A percentile compares a stretch with the other conserved stretches of the same genome.
Conservation (phyloP, 192 early-diverging fungal species). For the Backusella luteola region DNA sequence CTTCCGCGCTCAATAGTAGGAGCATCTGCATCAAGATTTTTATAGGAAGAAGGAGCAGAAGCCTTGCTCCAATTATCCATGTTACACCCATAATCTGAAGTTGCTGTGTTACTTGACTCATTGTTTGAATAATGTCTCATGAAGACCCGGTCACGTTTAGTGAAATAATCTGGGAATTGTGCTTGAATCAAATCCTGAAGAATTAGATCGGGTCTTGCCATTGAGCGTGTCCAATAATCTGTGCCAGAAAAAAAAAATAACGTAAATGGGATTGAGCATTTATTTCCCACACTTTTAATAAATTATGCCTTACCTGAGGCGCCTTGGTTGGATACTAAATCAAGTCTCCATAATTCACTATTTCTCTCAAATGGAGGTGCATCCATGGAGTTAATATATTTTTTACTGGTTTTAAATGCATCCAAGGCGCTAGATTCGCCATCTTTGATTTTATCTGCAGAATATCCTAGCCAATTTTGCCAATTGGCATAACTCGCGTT, state of each 20-base stretch:
- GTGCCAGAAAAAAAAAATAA: neutral
- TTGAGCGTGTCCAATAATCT: slow-evolving; percentile 42
- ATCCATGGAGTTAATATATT: slow-evolving; percentile 25
- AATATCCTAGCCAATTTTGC: slow-evolving; percentile 24
- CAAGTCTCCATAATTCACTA: slow-evolving; percentile 28
- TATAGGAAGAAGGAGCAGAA: neutral
- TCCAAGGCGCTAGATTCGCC: slow-evolving; percentile 14
- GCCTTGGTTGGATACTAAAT: slow-evolving; percentile 7
- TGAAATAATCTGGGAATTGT: slow-evolving; percentile 35
- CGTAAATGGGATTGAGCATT: neutral
- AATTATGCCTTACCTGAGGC: slow-evolving; percentile 16
- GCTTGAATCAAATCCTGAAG: slow-evolving; percentile 42
- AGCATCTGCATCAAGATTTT: slow-evolving; percentile 11
- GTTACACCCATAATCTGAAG: slow-evolving; percentile 20
- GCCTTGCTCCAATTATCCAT: neutral
- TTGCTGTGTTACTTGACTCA: neutral
- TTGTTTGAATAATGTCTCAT: slow-evolving; percentile 26
- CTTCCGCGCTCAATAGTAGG: neutral
- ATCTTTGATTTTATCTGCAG: neutral
- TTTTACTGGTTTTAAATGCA: neutral
- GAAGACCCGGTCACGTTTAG: slow-evolving; percentile 22
- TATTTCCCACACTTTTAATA: slow-evolving; percentile 2
- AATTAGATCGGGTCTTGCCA: slow-evolving; percentile 44
- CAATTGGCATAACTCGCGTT: slow-evolving; percentile 12
- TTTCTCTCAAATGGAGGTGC: slow-evolving; percentile 35